phyloP scores from a whole-genome alignment of 805 yeast genomes.

The Myxozyma nipponensis region DNA sequence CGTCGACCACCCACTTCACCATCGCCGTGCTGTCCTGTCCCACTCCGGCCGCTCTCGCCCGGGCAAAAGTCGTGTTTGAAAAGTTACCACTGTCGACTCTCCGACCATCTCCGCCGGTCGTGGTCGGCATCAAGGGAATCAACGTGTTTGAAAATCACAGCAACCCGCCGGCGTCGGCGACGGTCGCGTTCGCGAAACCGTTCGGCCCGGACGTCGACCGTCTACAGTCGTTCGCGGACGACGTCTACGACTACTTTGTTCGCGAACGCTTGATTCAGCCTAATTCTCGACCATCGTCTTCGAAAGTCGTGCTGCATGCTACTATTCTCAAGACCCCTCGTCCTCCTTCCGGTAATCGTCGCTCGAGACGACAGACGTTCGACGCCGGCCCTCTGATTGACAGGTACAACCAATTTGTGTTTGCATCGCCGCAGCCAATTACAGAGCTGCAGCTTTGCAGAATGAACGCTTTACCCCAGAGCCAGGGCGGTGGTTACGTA shows the following conservation, averaged over 20 bases:
- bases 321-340: conserved; percentile 13
- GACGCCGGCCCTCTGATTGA: conserved; percentile 12
- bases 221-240: conserved; percentile 16
- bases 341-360: neutral
- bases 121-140: conserved; percentile 11
- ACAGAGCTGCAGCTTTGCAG: conserved; percentile 13
- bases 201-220: conserved; percentile 1
- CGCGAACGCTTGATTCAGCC: conserved; percentile 4
- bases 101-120: neutral
- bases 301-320: conserved; percentile 16
- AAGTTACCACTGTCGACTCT: neutral
- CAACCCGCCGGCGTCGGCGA: conserved; percentile 5
- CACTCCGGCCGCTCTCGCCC: conserved; percentile 4
- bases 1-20: conserved; percentile 14
- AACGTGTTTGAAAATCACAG: conserved; percentile 1
- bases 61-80: neutral
- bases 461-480: conserved; percentile 15
- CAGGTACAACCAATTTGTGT: conserved; percentile 4
- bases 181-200: conserved; percentile 16
- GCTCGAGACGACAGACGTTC: conserved; percentile 1
- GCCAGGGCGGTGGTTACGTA: conserved; percentile 20
- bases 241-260: conserved; percentile 10
- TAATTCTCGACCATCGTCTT: neutral
- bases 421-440: conserved; percentile 4
- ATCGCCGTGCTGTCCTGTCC: conserved; percentile 17